Base-by-base conservation (phyloP, 2,329 filamentous ascomycete species). In the Ceratocystis ficicola region DNA sequence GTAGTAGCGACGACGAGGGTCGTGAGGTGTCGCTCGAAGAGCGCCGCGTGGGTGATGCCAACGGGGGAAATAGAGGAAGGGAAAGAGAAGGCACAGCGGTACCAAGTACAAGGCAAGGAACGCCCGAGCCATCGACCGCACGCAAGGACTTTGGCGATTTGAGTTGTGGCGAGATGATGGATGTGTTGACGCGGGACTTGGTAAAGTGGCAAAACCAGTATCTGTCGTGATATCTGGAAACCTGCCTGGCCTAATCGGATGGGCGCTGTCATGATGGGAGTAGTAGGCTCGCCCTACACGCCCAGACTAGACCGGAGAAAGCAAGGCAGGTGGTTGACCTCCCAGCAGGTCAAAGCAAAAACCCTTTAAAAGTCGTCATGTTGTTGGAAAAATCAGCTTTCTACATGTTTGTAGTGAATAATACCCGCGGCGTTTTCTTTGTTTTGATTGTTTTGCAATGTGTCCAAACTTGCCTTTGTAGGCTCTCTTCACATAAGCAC, bases 161-260 rank as follows among this genome's bases (percentile, higher is more conserved):
- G 69, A 88, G 79, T 66, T 91, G 87, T 70, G 79, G 89, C 69
- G 89, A 95, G 75, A 95, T 95, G 89, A 95, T 95, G 89, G 90
- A 95, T 73, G 81, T 85, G 70, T 76, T 95, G 73, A 92, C 88
- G 68, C 82, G 88, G 68, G 86, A 91, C 73, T 81, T 95, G 71
- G 83, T 93, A 70, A 87, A 88, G 72, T 95, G 90, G 90, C 90
- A 95, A 76, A 86, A 87, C 69, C 83, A 89, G 72, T 91, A 82
- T 70, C 73, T 77, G 65, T 76, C 70, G 73, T 69, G 17, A 69
- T 46, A 12, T 41, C 36, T 41, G 36, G 36, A 15, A 41, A 12
- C 36, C 12, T 41, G 36, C 36, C 36, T 41, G 36, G 36, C 12
- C 36, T 41, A 41, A 15, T 41, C 12, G 3, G 36, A 12, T 12